phyloP scores from a whole-genome alignment of 805 yeast species.

The Saccharomycopsis selenospora region DNA sequence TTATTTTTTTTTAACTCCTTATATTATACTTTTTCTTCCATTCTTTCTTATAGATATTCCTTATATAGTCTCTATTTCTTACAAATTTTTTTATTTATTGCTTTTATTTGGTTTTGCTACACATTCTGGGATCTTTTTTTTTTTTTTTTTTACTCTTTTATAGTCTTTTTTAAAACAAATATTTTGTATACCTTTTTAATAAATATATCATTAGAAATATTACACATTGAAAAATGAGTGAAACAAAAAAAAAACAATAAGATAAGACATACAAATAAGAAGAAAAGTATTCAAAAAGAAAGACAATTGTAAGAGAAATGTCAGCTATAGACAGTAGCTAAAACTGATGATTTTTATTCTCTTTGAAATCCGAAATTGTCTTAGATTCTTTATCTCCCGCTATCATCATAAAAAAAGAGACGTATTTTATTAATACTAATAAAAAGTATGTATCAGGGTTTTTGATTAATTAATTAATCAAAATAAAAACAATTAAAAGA shows the following conservation, averaged over 20 bases:
- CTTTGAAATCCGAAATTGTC: conserved; percentile 1
- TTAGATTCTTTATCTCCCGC: too few relatives aligned
- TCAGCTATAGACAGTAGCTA: background rate
- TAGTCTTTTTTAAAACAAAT: background rate
- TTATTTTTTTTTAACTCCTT: too few relatives aligned
- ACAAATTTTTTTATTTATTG: background rate
- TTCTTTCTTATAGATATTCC: too few relatives aligned
- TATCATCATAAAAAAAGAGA: too few relatives aligned
- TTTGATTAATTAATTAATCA: background rate
- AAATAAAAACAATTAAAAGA: too few relatives aligned
- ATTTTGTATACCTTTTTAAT: background rate
- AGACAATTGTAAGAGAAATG: too few relatives aligned
- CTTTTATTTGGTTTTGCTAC: background rate
- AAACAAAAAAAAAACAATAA: background rate
- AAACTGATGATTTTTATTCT: conserved; percentile 3
- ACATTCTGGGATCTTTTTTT: background rate
- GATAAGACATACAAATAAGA: conserved; percentile 1
- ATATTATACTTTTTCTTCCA: too few relatives aligned
- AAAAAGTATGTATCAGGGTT: background rate
- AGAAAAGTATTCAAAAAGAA: too few relatives aligned
- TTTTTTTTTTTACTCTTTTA: too few relatives aligned
- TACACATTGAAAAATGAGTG: background rate
- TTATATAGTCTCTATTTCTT: background rate
- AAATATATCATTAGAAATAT: background rate
- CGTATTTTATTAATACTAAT: too few relatives aligned